Evolutionary conservation across 2,329 filamentous ascomycete genomes (phyloP).

Genomic region (Hyphodiscus sp.): DNA sequence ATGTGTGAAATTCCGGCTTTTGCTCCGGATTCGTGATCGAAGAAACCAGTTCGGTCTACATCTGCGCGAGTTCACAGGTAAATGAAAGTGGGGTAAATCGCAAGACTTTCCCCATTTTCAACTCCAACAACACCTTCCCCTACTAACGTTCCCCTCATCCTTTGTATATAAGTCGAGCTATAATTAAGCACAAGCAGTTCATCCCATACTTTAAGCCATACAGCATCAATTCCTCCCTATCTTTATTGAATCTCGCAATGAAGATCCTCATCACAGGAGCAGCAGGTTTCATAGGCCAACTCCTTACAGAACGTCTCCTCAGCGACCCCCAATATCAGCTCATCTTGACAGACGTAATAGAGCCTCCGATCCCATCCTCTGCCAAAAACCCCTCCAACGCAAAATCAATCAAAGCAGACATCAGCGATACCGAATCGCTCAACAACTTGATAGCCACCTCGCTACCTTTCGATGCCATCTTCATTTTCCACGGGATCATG

Average conservation of each 20-base stretch:
- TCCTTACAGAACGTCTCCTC: conserved; percentile 50
- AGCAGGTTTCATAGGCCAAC: conserved; percentile 58
- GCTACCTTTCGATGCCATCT: conserved; percentile 39
- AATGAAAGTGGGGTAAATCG: background rate
- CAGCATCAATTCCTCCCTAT: background rate
- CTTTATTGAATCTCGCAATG: conserved; percentile 5
- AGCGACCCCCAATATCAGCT: conserved; percentile 39
- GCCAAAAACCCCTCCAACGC: conserved; percentile 21
- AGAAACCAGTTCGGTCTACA: background rate
- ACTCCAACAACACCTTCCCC: background rate
- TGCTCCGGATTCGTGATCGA: background rate
- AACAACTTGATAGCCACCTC: conserved; percentile 25
- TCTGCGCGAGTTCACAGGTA: background rate
- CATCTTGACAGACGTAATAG: conserved; percentile 49
- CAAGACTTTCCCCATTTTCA: background rate
- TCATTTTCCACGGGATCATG: conserved; percentile 60
- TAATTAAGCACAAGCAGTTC: no score
- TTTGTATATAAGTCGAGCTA: background rate
- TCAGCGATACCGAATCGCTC: conserved; percentile 31
- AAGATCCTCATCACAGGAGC: conserved; percentile 57
- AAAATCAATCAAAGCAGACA: conserved; percentile 26
- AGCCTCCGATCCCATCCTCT: conserved; percentile 43
- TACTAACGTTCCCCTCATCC: background rate
- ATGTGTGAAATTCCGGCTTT: background rate
- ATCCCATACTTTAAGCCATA: background rate